These are phyloP conservation scores for Rhynchosporium agropyri DNA, from an alignment of 2,329 filamentous ascomycete species.

Conservation along the genomic window DNA sequence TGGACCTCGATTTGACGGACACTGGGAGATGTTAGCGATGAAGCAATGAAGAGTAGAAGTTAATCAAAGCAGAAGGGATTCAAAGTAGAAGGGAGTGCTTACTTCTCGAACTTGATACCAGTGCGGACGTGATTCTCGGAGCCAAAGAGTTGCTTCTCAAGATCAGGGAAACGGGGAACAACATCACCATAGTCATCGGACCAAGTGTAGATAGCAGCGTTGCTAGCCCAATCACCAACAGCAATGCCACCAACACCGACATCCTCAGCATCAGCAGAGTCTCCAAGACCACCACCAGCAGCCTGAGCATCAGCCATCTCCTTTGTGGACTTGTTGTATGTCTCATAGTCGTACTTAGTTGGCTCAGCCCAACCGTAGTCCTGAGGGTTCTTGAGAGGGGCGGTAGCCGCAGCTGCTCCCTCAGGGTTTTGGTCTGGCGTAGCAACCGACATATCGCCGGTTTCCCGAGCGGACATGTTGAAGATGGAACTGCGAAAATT, in stretches of 20 bases:
- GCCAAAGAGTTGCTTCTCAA: slow-evolving; percentile 79
- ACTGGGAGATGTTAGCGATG: slow-evolving; percentile 43
- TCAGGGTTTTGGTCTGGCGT: slow-evolving; percentile 33
- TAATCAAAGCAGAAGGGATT: slow-evolving; percentile 31
- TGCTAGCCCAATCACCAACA: slow-evolving; percentile 36
- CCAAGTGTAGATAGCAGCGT: slow-evolving; percentile 71
- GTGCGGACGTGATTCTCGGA: slow-evolving; percentile 51
- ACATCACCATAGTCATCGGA: slow-evolving; percentile 84
- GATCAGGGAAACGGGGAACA: slow-evolving; percentile 67
- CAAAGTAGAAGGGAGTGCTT: slow-evolving; percentile 38
- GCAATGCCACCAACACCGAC: slow-evolving; percentile 32
- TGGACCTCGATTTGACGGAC: slow-evolving; percentile 57
- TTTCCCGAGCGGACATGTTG: slow-evolving; percentile 29
- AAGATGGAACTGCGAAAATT: not conserved
- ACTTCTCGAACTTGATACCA: slow-evolving; percentile 68
- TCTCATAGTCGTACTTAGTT: slow-evolving; percentile 39
- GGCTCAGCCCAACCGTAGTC: slow-evolving; percentile 41
- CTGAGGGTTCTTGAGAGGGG: slow-evolving; percentile 32
- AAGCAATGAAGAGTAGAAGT: too few relatives aligned
- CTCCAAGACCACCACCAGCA: slow-evolving; percentile 7
- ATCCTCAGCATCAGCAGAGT: slow-evolving; percentile 19
- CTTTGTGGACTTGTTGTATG: slow-evolving; percentile 39
- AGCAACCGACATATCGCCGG: slow-evolving; percentile 41
- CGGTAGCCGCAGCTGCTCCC: slow-evolving; percentile 9
- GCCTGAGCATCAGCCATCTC: slow-evolving; percentile 32